phyloP scores from a whole-genome alignment of 352 stramenopile genomes.

The Phytopythium delawarense region DNA sequence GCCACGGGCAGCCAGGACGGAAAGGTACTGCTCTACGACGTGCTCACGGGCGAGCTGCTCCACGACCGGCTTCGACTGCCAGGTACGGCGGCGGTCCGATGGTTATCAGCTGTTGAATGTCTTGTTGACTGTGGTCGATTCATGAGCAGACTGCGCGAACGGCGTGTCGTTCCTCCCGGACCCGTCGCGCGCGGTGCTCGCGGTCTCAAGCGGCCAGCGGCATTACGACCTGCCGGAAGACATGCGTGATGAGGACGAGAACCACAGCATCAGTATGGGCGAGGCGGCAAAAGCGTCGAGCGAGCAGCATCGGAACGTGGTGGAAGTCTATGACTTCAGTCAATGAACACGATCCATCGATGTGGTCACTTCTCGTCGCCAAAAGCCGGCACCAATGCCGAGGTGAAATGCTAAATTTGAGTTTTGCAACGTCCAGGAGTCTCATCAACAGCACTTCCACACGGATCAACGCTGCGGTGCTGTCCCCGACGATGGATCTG shows the following conservation, averaged over 20 bases:
- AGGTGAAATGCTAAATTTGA: neutral
- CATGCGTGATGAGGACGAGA: slow-evolving; percentile 41
- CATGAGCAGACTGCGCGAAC: slow-evolving; percentile 48
- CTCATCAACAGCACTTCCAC: neutral
- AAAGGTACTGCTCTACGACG: slow-evolving; percentile 53
- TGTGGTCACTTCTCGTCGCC: neutral
- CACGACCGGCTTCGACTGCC: slow-evolving; percentile 38
- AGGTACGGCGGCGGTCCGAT: slow-evolving; percentile 1
- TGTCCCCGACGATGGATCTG: neutral
- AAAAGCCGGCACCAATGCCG: neutral
- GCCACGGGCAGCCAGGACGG: slow-evolving; percentile 54
- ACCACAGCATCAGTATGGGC: slow-evolving; percentile 5
- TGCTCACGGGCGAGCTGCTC: slow-evolving; percentile 43
- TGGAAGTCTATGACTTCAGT: slow-evolving; percentile 44
- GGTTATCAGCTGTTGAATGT: no score
- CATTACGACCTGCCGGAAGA: slow-evolving; percentile 61
- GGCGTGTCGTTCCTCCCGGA: slow-evolving; percentile 78
- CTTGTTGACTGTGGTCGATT: neutral
- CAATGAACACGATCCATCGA: neutral
- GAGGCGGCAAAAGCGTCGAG: neutral
- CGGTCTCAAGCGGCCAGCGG: slow-evolving; percentile 58
- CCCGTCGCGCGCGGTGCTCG: slow-evolving; percentile 30
- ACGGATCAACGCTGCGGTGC: neutral
- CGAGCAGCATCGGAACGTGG: slow-evolving; percentile 17
- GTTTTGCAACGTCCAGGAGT: neutral